Evolutionary conservation across 371 early-diverging fungal genomes (phyloP), one percentile per base, ranked within the genome.

Genomic region (Phascolomyces articulosus): DNA sequence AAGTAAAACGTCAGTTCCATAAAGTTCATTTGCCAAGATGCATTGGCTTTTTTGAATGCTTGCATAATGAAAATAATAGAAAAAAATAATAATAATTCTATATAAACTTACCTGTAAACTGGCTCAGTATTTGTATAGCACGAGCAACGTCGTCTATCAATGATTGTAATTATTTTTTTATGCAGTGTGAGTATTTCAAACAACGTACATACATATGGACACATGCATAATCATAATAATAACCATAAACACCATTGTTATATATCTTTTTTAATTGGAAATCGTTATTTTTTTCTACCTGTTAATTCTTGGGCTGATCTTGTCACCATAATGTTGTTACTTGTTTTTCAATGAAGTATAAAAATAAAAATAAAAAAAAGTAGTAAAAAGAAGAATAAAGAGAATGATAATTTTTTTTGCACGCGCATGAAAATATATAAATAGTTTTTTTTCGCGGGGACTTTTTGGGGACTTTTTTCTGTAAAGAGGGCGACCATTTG

Each of bases 51-150:
- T 1, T 34, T 34, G 0, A n/a, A 53, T 18, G 6, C 24, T 53
- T 31, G 0, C 0, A 8, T 16, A 41, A 44, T 8, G 15, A 55
- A 41, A 18, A 40, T 34, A 34, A 34, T 9, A 34, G 10, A 3
- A 31, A 3, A 31, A 31, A 6, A 31, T 3, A 31, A 31, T 3
- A 31, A 31, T 6, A 10, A 31, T n/a, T n/a, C n/a, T n/a, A 31
- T 6, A 31, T 31, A 40, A 26, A n/a, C 26, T 49, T 31, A 74
- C 80, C 71, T 63, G 80, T 79, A 28, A 79, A 79, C 16, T 57
- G 26, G 31, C 67, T 63, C 4, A 79, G 61, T 20, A 79, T 79
- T 41, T 70, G 61, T 27, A 65, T 56, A 21, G 77, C 80, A 23
- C 71, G 70, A 47, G 74, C 51, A 23, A 65, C 71, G 60, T 79